Conservation (phyloP, 176 grass and related monocot genomes). For the Chrysopogon serrulatus region DNA sequence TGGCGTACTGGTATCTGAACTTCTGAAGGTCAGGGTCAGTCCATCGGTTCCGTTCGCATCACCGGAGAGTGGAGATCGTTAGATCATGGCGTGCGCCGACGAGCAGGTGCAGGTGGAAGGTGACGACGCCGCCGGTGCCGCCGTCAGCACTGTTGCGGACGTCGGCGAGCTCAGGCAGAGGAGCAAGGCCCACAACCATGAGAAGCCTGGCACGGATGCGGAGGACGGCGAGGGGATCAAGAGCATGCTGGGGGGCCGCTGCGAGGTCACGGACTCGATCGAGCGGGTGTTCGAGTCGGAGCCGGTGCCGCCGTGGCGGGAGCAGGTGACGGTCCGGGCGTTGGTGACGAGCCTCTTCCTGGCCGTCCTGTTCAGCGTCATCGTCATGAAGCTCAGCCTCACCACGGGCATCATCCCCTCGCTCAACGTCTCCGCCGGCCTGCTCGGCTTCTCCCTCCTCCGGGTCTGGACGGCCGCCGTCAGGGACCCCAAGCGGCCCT, state of each 20-base stretch:
- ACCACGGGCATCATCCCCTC: conserved; percentile 84
- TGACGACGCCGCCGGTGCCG: not conserved
- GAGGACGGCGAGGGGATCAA: no score
- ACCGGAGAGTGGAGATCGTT: no score
- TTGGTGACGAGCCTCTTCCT: conserved; percentile 65
- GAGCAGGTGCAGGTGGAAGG: not conserved
- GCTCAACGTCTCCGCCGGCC: conserved; percentile 81
- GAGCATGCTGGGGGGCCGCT: no score
- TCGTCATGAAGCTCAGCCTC: conserved; percentile 94
- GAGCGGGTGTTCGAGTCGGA: conserved; percentile 45
- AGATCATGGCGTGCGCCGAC: not conserved
- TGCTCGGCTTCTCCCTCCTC: conserved; percentile 85
- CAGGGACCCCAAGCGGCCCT: conserved; percentile 42
- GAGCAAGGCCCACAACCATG: not conserved
- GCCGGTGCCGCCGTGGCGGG: conserved; percentile 50
- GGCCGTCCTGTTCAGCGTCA: conserved; percentile 58
- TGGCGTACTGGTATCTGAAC: not conserved
- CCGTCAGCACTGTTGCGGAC: not conserved
- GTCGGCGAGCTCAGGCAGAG: not conserved
- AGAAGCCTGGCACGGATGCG: not conserved
- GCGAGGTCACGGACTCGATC: conserved; percentile 27
- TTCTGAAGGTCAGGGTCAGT: not conserved
- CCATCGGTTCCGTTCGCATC: no score
- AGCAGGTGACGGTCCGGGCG: conserved; percentile 66
- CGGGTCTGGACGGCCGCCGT: conserved; percentile 44